Evolutionary conservation across 192 early-diverging fungal genomes (phyloP), one percentile per base, ranked within the genome.

Genomic region (Gaertneriomyces semiglobifer): DNA sequence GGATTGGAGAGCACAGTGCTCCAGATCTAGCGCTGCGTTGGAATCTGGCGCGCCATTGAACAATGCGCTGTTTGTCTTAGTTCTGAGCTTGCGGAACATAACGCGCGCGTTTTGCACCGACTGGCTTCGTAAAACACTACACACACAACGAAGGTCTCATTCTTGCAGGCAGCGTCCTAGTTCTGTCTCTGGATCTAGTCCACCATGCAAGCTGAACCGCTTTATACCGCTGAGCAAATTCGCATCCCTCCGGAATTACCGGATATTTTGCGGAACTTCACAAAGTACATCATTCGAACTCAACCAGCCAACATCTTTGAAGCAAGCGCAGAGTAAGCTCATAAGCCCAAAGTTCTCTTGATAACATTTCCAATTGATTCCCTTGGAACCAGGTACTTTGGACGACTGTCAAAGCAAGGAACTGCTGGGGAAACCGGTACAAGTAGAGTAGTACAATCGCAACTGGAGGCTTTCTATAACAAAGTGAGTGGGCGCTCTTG

Each of bases 161-260:
- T 33, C 25, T 33, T 33, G 25, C 25, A 33, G 25, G 25, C 25
- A 33, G 25, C 25, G 0, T 33, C 25, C 25, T 2, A 33, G 25
- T 2, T 33, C 25, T 33, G 2, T 33, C 25, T 33, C 79, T 50
- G 14, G 48, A 12, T 50, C 48, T 18, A 12, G 54, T 33, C 54
- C 57, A 65, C 11, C 6, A 55, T 65, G 52, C 8, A 61, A n/a
- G 44, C 63, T 53, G 65, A 69, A 6, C 58, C 77, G 9, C 70
- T 83, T 62, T 83, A 81, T 60, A 77, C 68, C 19, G 77, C 77
- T 46, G 81, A 83, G 62, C 81, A 83, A 66, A 81, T 83, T 56
- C 66, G 68, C 41, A 83, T 83, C 58, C 81, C 81, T 47, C 65
- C 79, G n/a, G 78, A 78, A 41, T 65, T 83, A 10, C 81, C 81